Base-by-base conservation (phyloP, 169 alveolate genomes). In the Plasmodium chabaudi region DNA sequence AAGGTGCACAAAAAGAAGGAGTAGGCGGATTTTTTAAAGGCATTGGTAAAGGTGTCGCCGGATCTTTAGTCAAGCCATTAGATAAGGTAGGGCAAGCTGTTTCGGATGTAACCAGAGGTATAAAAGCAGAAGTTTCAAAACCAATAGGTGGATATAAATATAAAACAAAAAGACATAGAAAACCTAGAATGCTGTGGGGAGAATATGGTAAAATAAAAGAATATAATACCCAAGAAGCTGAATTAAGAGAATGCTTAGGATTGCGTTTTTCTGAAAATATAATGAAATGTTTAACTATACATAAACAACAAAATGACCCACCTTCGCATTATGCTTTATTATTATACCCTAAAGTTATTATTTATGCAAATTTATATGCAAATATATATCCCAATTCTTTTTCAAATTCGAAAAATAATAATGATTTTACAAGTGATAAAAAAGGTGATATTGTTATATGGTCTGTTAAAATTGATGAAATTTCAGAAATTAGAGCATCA, bases 1-100 rank as follows among this genome's bases (percentile, higher is more conserved):
- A 95, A 68, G 98, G 98, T 23, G 98, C 98, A 15, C 98, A 95
- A 72, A 94, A 94, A 69, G 97, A 93, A 60, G 98, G 98, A 27
- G 89, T 95, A 69, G 95, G 96, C 1, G 98, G 98, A 0, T 95
- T 96, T 87, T 93, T 96, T 72, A 94, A 94, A 63, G 98, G 98
- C n/a, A 77, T 96, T 55, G 97, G 97, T 25, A 95, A 95, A 60
- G 98, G 98, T n/a, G 91, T 96, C n/a, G 96, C 96, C 2, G 97
- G 98, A 15, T 94, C 98, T 13, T 92, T 96, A 10, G 97, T 96
- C n/a, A 96, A 95, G 63, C 98, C 98, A 42, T 93, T 96, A 34
- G 98, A 96, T 79, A 95, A 96, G 86, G 96, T 95, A 55, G 98
- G 98, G 1, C 97, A 95, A 91, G 98, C 98, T 49, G 96, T 96